Conservation (phyloP, 768 basidiomycete species). For the Cystofilobasidium capitatum region DNA sequence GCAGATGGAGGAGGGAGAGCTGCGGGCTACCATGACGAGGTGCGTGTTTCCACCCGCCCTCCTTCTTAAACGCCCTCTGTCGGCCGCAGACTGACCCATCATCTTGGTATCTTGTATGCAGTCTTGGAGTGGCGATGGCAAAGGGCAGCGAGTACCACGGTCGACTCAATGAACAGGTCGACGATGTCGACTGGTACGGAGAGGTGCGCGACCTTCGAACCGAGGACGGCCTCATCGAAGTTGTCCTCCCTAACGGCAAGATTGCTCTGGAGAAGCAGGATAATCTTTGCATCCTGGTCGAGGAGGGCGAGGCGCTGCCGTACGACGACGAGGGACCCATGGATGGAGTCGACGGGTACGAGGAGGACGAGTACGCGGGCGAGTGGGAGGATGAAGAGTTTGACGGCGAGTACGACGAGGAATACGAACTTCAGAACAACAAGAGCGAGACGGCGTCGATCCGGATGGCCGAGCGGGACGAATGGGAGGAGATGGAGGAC, state of each 20-base stretch:
- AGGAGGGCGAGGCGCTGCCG: slow-evolving; percentile 65
- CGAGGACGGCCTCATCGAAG: slow-evolving; percentile 63
- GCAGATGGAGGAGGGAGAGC: slow-evolving; percentile 22
- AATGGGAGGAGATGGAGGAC: background rate
- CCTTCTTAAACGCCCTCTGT: slow-evolving; percentile 8
- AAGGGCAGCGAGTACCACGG: background rate
- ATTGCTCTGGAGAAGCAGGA: slow-evolving; percentile 51
- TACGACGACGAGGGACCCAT: slow-evolving; percentile 39
- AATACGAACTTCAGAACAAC: slow-evolving; percentile 7
- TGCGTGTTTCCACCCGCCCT: background rate
- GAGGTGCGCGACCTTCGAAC: slow-evolving; percentile 52
- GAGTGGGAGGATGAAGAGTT: slow-evolving; percentile 10
- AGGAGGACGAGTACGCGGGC: slow-evolving; percentile 31
- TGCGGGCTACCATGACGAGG: background rate
- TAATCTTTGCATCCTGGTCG: slow-evolving; percentile 64
- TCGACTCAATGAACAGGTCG: slow-evolving; percentile 34
- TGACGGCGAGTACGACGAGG: slow-evolving; percentile 20
- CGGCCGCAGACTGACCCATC: background rate
- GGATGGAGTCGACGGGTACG: slow-evolving; percentile 28
- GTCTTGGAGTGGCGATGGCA: background rate
- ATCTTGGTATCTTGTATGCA: slow-evolving; percentile 33
- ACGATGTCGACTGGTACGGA: slow-evolving; percentile 64
- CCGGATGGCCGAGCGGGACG: slow-evolving; percentile 22
- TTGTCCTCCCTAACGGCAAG: slow-evolving; percentile 56
- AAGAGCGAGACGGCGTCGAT: slow-evolving; percentile 8